Evolutionary conservation across 352 stramenopile genomes (phyloP), one percentile per base, ranked within the genome.

Genomic region (Phytophthora melonis): DNA sequence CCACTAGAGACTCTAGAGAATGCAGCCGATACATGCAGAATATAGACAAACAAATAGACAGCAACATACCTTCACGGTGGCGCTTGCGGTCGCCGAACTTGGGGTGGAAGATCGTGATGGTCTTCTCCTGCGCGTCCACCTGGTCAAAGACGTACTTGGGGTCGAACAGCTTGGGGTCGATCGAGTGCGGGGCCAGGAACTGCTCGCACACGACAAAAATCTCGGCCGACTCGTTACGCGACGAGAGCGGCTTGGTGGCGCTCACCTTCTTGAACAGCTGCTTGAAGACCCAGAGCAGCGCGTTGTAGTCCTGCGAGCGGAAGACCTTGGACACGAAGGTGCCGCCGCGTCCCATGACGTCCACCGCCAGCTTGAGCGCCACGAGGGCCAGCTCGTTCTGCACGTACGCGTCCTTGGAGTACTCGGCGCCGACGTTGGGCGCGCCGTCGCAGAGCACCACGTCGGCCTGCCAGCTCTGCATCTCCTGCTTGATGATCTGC

Each of bases 401-500:
- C 78, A 99, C 92, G 82, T 99, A 99, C 18, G 98, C 98, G 77
- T 99, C 98, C 78, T 99, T 99, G 34, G 94, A 93, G 82, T 99
- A 99, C 62, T 97, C 91, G 5, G 97, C 96, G 59, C 98, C 98
- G 47, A 99, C 95, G 82, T 99, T 99, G 6, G 98, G 98, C 8
- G 98, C 98, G 54, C 98, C 98, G 83, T 99, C 98, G 78, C 98
- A 99, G 6, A 99, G 89, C 34, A 99, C 98, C 0, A 99, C 97
- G 80, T 99, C 98, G 1, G 96, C 93, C 65, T 98, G 90, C 86
- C 90, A 96, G 68, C 80, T 94, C 63, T 97, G 85, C 79, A 98
- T 94, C 78, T 98, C 95, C 67, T 97, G 92, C 66, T 94, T 95
- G 67, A 98, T 95, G 72, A 96, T 93, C 78, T 97, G 91, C 16